Percentiles rank a stretch among this genome's conserved stretches.
phyloP scores from a whole-genome alignment of 768 basidiomycete species.

The Kondoa malvinella region DNA sequence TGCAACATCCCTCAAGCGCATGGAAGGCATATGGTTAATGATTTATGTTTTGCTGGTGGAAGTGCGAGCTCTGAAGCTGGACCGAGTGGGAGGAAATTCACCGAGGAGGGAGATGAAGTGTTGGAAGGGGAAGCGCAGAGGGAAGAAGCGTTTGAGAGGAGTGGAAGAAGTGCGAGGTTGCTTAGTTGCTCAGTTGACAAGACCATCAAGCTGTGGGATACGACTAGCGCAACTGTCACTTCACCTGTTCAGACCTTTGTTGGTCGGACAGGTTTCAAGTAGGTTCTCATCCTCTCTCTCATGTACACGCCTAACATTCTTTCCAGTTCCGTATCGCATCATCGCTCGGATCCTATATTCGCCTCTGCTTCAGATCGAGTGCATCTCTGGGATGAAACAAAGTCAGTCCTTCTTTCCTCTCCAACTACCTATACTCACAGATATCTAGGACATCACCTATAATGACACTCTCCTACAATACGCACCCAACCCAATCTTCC shows the following conservation, averaged over 20 bases:
- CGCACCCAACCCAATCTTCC: background rate
- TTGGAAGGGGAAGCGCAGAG: conserved; percentile 17
- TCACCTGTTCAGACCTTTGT: conserved; percentile 61
- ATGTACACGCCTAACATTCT: conserved; percentile 10
- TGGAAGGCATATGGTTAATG: conserved; percentile 60
- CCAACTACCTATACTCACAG: background rate
- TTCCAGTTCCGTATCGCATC: conserved; percentile 77
- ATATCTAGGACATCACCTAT: conserved; percentile 9
- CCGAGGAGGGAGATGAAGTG: conserved; percentile 20
- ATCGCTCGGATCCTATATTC: conserved; percentile 70
- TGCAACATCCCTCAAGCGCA: conserved; percentile 53
- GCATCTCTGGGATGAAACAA: conserved; percentile 95
- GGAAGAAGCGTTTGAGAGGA: conserved; percentile 19
- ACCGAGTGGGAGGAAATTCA: conserved; percentile 6
- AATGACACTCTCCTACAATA: conserved; percentile 28
- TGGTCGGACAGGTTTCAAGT: conserved; percentile 86
- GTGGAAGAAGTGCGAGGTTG: conserved; percentile 35
- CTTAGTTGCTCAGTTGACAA: conserved; percentile 69
- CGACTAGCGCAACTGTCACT: conserved; percentile 18
- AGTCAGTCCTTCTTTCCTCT: conserved; percentile 38
- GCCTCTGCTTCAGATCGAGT: conserved; percentile 85
- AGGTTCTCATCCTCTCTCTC: conserved; percentile 26
- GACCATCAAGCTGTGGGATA: conserved; percentile 65
- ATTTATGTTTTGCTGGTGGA: conserved; percentile 48
- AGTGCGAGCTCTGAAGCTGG: background rate